These are phyloP conservation scores for Colletotrichum euphorbiae DNA, from an alignment of 2,329 filamentous ascomycete genomes.

Conservation along the genomic window DNA sequence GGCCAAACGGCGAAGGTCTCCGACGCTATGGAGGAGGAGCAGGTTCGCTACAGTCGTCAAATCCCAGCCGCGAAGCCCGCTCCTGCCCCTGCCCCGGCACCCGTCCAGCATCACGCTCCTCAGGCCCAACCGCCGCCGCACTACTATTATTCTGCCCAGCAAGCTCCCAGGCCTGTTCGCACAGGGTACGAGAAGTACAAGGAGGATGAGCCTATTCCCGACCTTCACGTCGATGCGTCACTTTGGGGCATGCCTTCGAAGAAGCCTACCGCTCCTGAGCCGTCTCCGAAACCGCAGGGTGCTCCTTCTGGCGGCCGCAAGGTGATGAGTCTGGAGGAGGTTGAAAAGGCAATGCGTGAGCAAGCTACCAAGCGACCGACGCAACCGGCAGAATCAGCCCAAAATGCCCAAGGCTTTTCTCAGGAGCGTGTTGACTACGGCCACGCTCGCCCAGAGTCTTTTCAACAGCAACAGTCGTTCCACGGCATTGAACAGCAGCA, in stretches of 20 bases:
- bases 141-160: slow-evolving; percentile 54
- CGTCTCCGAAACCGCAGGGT: slow-evolving; percentile 43
- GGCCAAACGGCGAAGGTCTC: slow-evolving; percentile 90
- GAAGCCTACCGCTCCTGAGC: slow-evolving; percentile 56
- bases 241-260: slow-evolving; percentile 85
- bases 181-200: slow-evolving; percentile 94
- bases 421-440: slow-evolving; percentile 32
- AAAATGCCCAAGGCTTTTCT: slow-evolving; percentile 44
- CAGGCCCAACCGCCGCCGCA: slow-evolving; percentile 24
- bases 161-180: slow-evolving; percentile 64
- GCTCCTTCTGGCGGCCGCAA: slow-evolving; percentile 67
- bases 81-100: slow-evolving; percentile 47
- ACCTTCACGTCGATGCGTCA: slow-evolving; percentile 91
- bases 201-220: slow-evolving; percentile 81
- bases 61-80: slow-evolving; percentile 64
- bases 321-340: slow-evolving; percentile 96
- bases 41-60: slow-evolving; percentile 83
- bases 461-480: slow-evolving; percentile 37
- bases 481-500: slow-evolving; percentile 43
- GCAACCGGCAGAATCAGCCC: slow-evolving; percentile 50
- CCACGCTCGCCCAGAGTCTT: slow-evolving; percentile 38
- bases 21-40: slow-evolving; percentile 89
- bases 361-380: slow-evolving; percentile 66
- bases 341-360: slow-evolving; percentile 90
- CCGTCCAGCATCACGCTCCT: slow-evolving; percentile 44